Conservation (phyloP, 2,329 filamentous ascomycete species). For the Aspergillus versicolor region DNA sequence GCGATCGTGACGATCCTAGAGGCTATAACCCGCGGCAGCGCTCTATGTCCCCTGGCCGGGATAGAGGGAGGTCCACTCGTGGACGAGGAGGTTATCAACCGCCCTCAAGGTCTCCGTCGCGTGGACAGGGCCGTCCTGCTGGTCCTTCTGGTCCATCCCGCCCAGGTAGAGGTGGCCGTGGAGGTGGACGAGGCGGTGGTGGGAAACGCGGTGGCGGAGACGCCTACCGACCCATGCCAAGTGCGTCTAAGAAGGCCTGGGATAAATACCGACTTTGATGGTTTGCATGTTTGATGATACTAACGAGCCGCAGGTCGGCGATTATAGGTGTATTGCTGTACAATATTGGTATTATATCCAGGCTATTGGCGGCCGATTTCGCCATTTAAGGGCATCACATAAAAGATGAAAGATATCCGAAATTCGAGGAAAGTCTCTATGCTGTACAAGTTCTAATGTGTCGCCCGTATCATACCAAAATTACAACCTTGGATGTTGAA, state of each 20-base stretch:
- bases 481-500: neutral
- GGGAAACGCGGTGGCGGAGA: constrained; percentile 17
- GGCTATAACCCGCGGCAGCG: constrained; percentile 26
- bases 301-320: constrained; percentile 9
- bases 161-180: constrained; percentile 23
- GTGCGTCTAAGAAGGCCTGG: constrained; percentile 34
- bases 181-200: constrained; percentile 15
- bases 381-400: neutral
- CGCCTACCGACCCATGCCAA: constrained; percentile 35
- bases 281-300: constrained; percentile 5
- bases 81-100: constrained; percentile 22
- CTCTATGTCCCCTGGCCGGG: constrained; percentile 32
- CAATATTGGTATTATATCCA: neutral
- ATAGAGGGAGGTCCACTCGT: constrained; percentile 20
- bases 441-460: neutral
- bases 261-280: constrained; percentile 29
- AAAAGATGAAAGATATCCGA: neutral
- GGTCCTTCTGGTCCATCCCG: neutral
- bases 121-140: constrained; percentile 2
- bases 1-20: constrained; percentile 30
- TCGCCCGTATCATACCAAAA: neutral
- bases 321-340: neutral
- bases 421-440: neutral
- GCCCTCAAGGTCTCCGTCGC: constrained; percentile 21
- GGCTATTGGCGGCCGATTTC: neutral